Base-by-base conservation (phyloP, 176 grass and related monocot species). In the Bromus sterilis region DNA sequence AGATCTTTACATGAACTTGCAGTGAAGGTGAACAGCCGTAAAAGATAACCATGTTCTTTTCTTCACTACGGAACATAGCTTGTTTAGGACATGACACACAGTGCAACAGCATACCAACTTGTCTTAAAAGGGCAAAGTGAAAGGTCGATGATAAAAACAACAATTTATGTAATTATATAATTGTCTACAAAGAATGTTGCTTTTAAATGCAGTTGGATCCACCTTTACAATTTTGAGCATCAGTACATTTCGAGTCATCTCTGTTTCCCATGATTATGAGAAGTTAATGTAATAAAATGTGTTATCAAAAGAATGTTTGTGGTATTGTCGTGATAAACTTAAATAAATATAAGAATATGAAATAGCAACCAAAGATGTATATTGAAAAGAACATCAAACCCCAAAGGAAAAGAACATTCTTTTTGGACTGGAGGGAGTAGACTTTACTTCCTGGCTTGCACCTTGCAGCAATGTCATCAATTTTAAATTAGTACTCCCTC, bases 1-100 rank as follows among this genome's bases (percentile, higher is more conserved):
- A 86, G 68, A 73, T 98, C 96, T 66, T 93, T 98, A 78, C 96
- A 98, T 91, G 96, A 98, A 80, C 96, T 98, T 86, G 96, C 96
- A 82, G 96, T 98, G 40, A 98, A 98, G 84, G 96, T 95, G 68
- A 92, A 71, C 71, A 71, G 25, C 66, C 21, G 55, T 77, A 53
- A 32, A 51, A 71, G 40, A 85, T 42, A 36, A 43, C 3, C 8
- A 74, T 25, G 20, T 36, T 62, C 13, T 62, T 77, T 66, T 55
- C 42, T 75, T 76, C 23, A 66, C 32, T 76, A 66, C 35, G 30
- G 9, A 71, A 31, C 16, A 69, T 43, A 28, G 31, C 25, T 72
- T 57, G 63, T 29, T 66, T 83, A 37, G 42, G 46, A 57, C 18
- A 24, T 28, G 57, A 25, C 6, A 73, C 56, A n/a, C 4, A 60